Evolutionary conservation across 345 rosid genomes (phyloP), one percentile per base, ranked within the genome.

Genomic region (Conringia planisiliqua): DNA sequence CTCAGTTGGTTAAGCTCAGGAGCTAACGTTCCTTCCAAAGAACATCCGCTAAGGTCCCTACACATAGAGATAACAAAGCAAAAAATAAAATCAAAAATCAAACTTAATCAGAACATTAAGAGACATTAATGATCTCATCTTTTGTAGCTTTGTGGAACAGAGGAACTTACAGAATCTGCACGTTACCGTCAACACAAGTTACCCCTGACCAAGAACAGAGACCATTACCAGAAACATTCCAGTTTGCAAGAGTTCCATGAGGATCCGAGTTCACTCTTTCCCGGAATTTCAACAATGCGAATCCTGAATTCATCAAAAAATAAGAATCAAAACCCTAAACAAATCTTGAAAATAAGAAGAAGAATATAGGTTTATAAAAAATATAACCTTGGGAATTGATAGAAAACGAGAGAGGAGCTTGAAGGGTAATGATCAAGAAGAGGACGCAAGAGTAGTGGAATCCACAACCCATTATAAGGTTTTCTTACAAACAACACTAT

Each of bases 171-270:
- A 95, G 84, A 74, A 78, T 83, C 64, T 85, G 86, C 79, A 92
- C 97, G 80, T 86, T 73, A 70, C 87, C 86, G 42, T 85, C 84
- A 51, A 78, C 87, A 63, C 99, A 95, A 46, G 79, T 82, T 39
- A 95, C 85, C 10, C 97, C 94, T 9, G 78, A 81, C 99, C 99
- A 95, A 42, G 47, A 66, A 51, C 99, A 95, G 9, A 96, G 74
- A 27, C 51, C 66, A 54, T 83, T 86, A 67, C 75, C 75, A 13
- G 64, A 74, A 78, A 80, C 78, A 46, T 77, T 77, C 99, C 99
- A 95, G 66, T 87, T 83, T 7, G 82, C 82, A 57, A 92, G 82
- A 48, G 79, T 85, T 71, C 82, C 90, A 71, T 76, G 66, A 62
- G 97, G 93, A 86, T 95, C 97, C 3, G 80, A 82, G 46, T 62